Percentiles rank a stretch among this genome's conserved stretches.
Conservation (phyloP, 495 filamentous ascomycete genomes). For the Daldinia grandis region DNA sequence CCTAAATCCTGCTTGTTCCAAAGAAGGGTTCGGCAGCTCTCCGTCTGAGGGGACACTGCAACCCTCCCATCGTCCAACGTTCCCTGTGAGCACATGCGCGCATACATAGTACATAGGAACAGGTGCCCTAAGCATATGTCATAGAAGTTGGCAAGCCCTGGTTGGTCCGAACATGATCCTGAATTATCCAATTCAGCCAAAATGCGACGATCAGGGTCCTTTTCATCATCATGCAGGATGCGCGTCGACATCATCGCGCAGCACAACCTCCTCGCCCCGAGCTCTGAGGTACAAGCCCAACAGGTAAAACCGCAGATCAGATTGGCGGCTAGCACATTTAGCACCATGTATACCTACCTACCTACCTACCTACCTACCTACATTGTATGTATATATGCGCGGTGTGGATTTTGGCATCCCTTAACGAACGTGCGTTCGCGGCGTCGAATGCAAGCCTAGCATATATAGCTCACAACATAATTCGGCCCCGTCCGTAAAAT, state of each 20-base stretch:
- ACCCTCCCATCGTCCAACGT: not conserved
- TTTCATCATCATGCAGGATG: conserved; percentile 30
- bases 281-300: not conserved
- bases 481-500: not conserved
- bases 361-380: not conserved
- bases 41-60: conserved; percentile 12
- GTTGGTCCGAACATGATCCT: conserved; percentile 13
- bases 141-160: conserved; percentile 22
- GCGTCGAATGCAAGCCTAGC: not conserved
- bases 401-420: not conserved
- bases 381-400: not conserved
- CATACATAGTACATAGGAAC: too few relatives aligned
- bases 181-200: conserved; percentile 30
- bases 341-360: not conserved
- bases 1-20: conserved; percentile 6
- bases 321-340: not conserved
- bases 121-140: conserved; percentile 16
- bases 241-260: conserved; percentile 33
- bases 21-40: conserved; percentile 24
- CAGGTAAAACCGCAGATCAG: not conserved
- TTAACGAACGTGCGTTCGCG: not conserved
- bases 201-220: conserved; percentile 38
- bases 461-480: conserved; percentile 32
- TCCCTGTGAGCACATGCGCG: not conserved
- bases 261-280: conserved; percentile 5